These are phyloP conservation scores for Penicillium griseofulvum DNA, from an alignment of 2,329 filamentous ascomycete genomes.

Conservation along the genomic window DNA sequence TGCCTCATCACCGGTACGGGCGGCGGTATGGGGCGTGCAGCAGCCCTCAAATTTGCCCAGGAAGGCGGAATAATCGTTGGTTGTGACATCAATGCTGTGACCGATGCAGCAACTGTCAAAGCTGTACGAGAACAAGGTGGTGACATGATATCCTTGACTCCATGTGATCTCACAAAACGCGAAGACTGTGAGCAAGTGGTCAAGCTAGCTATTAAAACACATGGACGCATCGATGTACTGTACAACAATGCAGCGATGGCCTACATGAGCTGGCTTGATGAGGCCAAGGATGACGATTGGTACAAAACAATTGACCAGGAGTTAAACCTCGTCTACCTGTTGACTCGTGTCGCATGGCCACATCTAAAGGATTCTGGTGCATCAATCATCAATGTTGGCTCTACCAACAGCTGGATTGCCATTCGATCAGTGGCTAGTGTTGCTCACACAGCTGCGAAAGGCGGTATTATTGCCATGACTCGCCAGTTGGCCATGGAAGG, in stretches of 20 bases:
- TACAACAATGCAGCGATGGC: conserved; percentile 1
- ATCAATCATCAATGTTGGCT: conserved; percentile 3
- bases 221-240: background rate
- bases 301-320: conserved; percentile 3
- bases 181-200: background rate
- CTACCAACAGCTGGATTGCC: background rate
- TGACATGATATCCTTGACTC: background rate
- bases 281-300: background rate
- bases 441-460: conserved; percentile 3
- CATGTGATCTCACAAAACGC: background rate
- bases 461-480: conserved; percentile 6
- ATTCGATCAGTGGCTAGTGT: background rate
- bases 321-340: background rate
- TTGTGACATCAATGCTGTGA: background rate
- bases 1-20: conserved; percentile 4
- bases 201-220: background rate
- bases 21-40: conserved; percentile 1
- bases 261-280: conserved; percentile 1
- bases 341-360: conserved; percentile 1
- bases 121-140: background rate
- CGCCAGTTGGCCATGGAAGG: conserved; percentile 6
- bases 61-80: conserved; percentile 1
- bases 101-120: background rate
- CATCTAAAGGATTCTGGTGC: background rate
- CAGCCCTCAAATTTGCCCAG: conserved; percentile 2